Base-by-base conservation (phyloP, 495 filamentous ascomycete genomes). In the Trichoderma gamsii region DNA sequence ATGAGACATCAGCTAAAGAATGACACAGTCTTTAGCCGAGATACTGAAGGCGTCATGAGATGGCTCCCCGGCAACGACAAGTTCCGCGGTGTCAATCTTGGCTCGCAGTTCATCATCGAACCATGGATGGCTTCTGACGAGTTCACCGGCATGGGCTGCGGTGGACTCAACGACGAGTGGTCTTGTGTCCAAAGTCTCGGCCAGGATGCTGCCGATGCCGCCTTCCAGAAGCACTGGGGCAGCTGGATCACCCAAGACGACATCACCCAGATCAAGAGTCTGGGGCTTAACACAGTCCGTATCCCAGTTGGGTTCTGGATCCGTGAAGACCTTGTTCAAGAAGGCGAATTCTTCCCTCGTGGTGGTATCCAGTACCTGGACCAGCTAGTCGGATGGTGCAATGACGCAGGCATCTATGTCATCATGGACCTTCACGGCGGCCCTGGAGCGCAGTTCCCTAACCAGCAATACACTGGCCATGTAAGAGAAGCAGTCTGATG, bases 221-320 rank as follows among this genome's bases (percentile, higher is more conserved):
- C 79, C 21, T 89, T 87, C 73, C 74, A 79, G 32, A 75, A 75
- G 2, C 87, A 90, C 73, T 89, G 86, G 86, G 77, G 70, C 46
- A 79, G 78, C 0, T 89, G 84, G 83, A 85, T 85, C 68, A 87
- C 82, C 4, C 69, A 85, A 64, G 73, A 77, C 21, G 87, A 89
- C 71, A 82, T 90, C 67, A 68, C 70, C 15, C 69, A 82, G 63
- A 89, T 89, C 67, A 70, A 73, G 32, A 79, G 73, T 63, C 82
- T 82, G 46, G 85, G 86, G 0, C 73, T 89, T 9, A 89, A 89
- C 70, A 84, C 87, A 1, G 80, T 90, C 41, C 81, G 88, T 3
- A 83, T 90, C 16, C 87, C 87, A 0, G 80, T 89, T 2, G 88
- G 87, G 0, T 89, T 85, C 74, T 89, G 87, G 87, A 79, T 89